These are phyloP conservation scores for Aaosphaeria arxii DNA, from an alignment of 2,329 filamentous ascomycete species.

Conservation along the genomic window DNA sequence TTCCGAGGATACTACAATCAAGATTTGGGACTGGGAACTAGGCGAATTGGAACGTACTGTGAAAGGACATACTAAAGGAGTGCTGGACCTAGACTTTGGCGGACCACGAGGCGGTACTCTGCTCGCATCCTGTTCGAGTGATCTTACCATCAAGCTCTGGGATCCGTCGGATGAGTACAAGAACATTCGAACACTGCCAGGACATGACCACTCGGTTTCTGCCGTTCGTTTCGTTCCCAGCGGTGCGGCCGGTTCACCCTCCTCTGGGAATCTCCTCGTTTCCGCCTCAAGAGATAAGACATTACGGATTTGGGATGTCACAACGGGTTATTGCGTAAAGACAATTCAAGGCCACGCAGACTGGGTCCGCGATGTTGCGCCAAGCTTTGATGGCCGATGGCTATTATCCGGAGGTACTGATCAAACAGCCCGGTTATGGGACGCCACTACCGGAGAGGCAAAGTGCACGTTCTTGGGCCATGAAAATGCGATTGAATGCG, in stretches of 20 bases:
- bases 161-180: conserved; percentile 91
- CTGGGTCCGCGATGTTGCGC: conserved; percentile 87
- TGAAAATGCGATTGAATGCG: conserved; percentile 83
- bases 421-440: conserved; percentile 79
- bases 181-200: conserved; percentile 85
- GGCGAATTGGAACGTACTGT: conserved; percentile 87
- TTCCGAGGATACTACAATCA: conserved; percentile 90
- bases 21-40: conserved; percentile 96
- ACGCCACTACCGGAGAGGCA: conserved; percentile 70
- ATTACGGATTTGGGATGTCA: conserved; percentile 87
- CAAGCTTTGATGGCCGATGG: conserved; percentile 79
- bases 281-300: conserved; percentile 84
- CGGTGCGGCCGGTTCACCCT: conserved; percentile 71
- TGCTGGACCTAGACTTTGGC: conserved; percentile 86
- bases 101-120: conserved; percentile 77
- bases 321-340: conserved; percentile 87
- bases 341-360: conserved; percentile 83
- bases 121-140: conserved; percentile 79
- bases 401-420: conserved; percentile 82
- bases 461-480: conserved; percentile 82
- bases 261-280: conserved; percentile 81
- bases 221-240: conserved; percentile 85
- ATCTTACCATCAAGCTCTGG: conserved; percentile 93
- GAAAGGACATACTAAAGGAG: conserved; percentile 87
- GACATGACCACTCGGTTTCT: conserved; percentile 90